Evolutionary conservation across 2,329 filamentous ascomycete species (phyloP).

Genomic region (Didymella pomorum): DNA sequence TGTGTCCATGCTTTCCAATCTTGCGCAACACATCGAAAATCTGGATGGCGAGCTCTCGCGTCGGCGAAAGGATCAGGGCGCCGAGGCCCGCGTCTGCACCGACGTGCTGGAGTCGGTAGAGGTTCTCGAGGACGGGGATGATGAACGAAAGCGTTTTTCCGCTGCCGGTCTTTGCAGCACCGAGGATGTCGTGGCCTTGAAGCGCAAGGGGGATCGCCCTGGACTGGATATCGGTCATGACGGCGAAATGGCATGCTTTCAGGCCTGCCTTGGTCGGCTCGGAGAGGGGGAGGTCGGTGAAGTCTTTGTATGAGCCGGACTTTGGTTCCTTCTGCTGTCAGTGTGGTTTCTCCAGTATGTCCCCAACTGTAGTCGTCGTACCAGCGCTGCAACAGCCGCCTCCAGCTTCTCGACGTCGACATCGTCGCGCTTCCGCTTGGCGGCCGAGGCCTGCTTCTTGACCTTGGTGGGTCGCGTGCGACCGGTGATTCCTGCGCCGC

Average conservation of each 20-base stretch:
- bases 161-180: conserved; percentile 93
- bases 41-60: conserved; percentile 92
- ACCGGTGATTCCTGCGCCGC: conserved; percentile 48
- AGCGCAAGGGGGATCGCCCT: conserved; percentile 88
- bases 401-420: conserved; percentile 59
- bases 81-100: conserved; percentile 86
- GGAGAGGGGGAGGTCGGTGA: conserved; percentile 86
- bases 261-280: conserved; percentile 80
- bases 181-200: conserved; percentile 86
- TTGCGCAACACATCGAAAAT: conserved; percentile 95
- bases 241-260: conserved; percentile 85
- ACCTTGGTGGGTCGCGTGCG: conserved; percentile 61
- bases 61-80: conserved; percentile 91
- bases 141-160: conserved; percentile 96
- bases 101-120: conserved; percentile 89
- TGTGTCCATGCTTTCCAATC: conserved; percentile 81
- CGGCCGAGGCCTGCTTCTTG: conserved; percentile 61
- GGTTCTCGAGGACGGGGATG: conserved; percentile 88
- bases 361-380: conserved; percentile 26
- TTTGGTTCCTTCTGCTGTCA: conserved; percentile 64
- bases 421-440: conserved; percentile 64
- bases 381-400: conserved; percentile 54
- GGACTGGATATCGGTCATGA: conserved; percentile 88
- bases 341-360: neutral
- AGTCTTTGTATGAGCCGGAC: conserved; percentile 68